Evolutionary conservation across 371 early-diverging fungal genomes (phyloP).

Genomic region (Mucor piriformis): DNA sequence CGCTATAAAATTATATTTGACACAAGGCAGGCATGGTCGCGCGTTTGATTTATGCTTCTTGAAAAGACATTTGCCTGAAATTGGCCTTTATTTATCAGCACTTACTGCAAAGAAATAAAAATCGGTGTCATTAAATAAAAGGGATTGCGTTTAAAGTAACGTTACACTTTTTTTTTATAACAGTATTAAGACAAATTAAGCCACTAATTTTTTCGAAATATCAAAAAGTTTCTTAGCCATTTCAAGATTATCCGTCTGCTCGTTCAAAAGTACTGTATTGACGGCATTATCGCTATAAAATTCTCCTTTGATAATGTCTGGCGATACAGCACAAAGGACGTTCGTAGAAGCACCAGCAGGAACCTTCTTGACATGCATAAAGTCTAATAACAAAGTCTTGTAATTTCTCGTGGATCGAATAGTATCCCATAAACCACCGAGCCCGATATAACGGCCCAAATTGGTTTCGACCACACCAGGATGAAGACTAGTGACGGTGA

Average conservation of each 20-base stretch:
- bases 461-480: background rate
- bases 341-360: conserved; percentile 5
- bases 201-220: background rate
- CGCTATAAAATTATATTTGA: no score
- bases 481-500: conserved; percentile 4
- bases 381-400: background rate
- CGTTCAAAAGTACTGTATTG: background rate
- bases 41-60: no score
- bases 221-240: conserved; percentile 8
- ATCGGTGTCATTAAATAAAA: no score
- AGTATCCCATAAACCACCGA: background rate
- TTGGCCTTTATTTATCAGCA: no score
- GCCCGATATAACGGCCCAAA: background rate
- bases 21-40: no score
- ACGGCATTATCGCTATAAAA: conserved; percentile 1
- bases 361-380: background rate
- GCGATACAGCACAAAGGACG: conserved; percentile 1
- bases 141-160: conserved; percentile 31
- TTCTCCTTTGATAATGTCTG: conserved; percentile 2
- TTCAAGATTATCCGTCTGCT: background rate
- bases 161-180: background rate
- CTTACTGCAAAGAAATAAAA: no score
- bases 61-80: no score
- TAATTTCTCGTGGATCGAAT: background rate
- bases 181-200: background rate